Evolutionary conservation across 208 protist species (phyloP), one percentile per base, ranked within the genome.

Genomic region (Crithidia thermophila): DNA sequence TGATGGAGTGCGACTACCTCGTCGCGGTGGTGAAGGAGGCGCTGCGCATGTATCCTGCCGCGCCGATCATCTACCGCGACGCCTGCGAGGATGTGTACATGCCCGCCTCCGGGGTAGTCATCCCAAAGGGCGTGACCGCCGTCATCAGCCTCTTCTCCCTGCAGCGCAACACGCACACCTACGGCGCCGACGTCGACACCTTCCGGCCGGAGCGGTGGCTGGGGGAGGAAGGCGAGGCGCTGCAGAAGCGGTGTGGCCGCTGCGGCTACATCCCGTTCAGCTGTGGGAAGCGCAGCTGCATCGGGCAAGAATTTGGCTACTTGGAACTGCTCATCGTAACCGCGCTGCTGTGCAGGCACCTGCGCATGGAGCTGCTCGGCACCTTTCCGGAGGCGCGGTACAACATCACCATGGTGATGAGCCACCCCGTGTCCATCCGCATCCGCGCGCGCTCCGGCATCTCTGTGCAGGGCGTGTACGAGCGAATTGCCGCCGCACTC

Each of bases 241-340:
- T 88, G 66, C 66, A 49, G 16, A 42, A 60, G 50, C 74, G 72
- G 21, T 84, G 77, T 58, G 82, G 82, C 3, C 67, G 63, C 1
- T 88, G 82, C 59, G 82, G 82, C 43, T 88, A 71, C 58, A 82
- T 88, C 30, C 82, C 82, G 0, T 88, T 88, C 55, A 84, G 82
- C 55, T 64, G 65, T 20, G 77, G 82, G 27, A 68, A 51, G 30
- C 73, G 82, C 42, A 79, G 72, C 57, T 88, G 82, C 75, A 84
- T 88, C 39, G 82, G 82, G 3, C 66, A 80, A 56, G 77, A 87
- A 46, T 80, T 82, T 49, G 77, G 72, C n/a, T 62, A 68, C 28
- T 62, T 76, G 8, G 82, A 84, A 53, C 50, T 81, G 6, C 78
- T 88, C 53, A 61, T 88, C 52, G 68, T 75, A 25, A 64, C 69